Evolutionary conservation across 441 rosid species (phyloP), one percentile per base, ranked within the genome.

Genomic region (Aleurites moluccanus): DNA sequence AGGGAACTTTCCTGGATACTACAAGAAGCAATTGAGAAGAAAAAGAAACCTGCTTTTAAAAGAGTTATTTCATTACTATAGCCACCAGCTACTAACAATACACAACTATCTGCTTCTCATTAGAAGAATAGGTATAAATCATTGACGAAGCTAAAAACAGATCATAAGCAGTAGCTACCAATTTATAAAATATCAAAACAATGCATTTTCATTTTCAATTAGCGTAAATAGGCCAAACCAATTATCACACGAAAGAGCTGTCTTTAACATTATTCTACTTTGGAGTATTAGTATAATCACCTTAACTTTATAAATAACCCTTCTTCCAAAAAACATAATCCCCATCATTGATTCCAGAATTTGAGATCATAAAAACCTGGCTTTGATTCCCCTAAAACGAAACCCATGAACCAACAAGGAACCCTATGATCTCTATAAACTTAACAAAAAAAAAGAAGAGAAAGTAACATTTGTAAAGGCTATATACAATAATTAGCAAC

Each of bases 391-490:
- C 77, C 67, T 20, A 62, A 83, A 81, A 65, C 64, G 52, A 80
- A 75, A 77, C 49, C 67, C 72, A 75, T 75, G 80, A 83, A 76
- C 73, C 67, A 82, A 33, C 65, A 81, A 77, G 75, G 73, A 78
- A 84, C 79, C 80, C 57, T 59, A 74, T 66, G 68, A 80, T 74
- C 75, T 70, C 76, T 75, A 60, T 62, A 52, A 78, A 69, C 56
- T 33, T 71, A 75, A 65, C 27, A 53, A 33, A 73, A 79, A 67
- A 66, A 77, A 70, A 50, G 64, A 77, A 72, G 44, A 62, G 30
- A 82, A 86, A 83, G 80, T 72, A 69, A 64, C 67, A 75, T 62
- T 47, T 53, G 70, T 28, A 77, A 77, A 82, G 80, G 74, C 79
- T 67, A 77, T 56, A 72, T 47, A 72, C 73, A 83, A 83, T 77